phyloP scores from a whole-genome alignment of 2,329 filamentous ascomycete genomes.

The Xylariaceae sp. region DNA sequence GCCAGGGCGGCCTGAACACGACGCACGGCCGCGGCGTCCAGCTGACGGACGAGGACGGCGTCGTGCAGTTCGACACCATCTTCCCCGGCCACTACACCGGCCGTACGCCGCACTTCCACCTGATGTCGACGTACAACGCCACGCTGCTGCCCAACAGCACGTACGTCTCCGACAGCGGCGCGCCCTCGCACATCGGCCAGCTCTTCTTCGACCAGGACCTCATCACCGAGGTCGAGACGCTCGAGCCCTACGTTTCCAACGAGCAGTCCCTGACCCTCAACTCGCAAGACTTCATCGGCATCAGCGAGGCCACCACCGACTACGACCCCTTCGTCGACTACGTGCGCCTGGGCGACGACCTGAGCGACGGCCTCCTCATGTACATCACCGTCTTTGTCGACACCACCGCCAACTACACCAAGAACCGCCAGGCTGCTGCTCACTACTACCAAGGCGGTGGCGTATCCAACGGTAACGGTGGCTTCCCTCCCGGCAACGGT shows the following conservation, averaged over 20 bases:
- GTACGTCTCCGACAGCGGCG: conserved; percentile 34
- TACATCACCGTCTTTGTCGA: conserved; percentile 48
- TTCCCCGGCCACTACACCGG: conserved; percentile 29
- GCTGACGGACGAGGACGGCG: conserved; percentile 31
- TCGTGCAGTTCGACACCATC: conserved; percentile 33
- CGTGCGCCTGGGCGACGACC: conserved; percentile 46
- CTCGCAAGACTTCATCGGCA: conserved; percentile 44
- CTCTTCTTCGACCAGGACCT: conserved; percentile 55
- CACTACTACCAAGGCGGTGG: conserved; percentile 26
- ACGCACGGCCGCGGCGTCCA: conserved; percentile 32
- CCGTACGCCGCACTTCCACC: conserved; percentile 33
- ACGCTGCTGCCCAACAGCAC: conserved; percentile 43
- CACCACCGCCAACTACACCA: conserved; percentile 27
- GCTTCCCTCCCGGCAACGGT: conserved; percentile 14
- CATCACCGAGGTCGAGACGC: conserved; percentile 40
- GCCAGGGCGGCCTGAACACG: conserved; percentile 27
- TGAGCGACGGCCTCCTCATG: conserved; percentile 42
- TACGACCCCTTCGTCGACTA: conserved; percentile 54
- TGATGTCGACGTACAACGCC: conserved; percentile 23
- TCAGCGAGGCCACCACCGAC: conserved; percentile 41
- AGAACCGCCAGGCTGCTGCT: conserved; percentile 17
- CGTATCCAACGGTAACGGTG: too few species aligned
- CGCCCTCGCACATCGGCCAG: conserved; percentile 53
- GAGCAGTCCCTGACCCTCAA: conserved; percentile 41
- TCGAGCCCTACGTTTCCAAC: conserved; percentile 40